Base-by-base conservation (phyloP, 768 basidiomycete genomes). In the Boletus insuetus region DNA sequence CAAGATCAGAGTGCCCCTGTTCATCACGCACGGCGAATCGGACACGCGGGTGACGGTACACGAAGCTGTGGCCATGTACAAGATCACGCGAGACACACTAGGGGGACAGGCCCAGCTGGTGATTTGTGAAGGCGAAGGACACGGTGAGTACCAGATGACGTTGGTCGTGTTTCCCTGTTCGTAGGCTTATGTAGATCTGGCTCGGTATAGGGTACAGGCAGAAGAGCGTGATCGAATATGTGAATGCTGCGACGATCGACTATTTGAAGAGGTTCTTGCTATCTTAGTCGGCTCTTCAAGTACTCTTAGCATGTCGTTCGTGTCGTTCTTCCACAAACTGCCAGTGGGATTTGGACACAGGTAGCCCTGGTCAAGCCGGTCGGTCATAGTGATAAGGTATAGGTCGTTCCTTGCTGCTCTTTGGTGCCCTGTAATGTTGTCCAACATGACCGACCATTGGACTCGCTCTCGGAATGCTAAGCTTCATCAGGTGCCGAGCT, bases 211-310 rank as follows among this genome's bases (percentile, higher is more conserved):
- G 75, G 8, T 78, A 78, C 64, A 73, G 59, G 58, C 75, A 77
- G 58, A 77, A 74, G 68, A 74, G 70, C 34, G 73, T 76, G 22
- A 74, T 78, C 26, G 75, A 77, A 53, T 78, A 69, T 40, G 70
- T 71, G 42, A 74, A 76, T 32, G 77, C 73, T 3, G 69, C 74
- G 14, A 74, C 73, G 42, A 64, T 75, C 32, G 61, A 69, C 29
- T 77, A 77, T 57, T 53, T 77, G 56, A 69, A 74, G 63, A 65
- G 70, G 41, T 73, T 65, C 58, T 51, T 76, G 35, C 34, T 73
- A 10, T 62, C 64, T 11, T 56, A 56, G 49, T 45, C 48, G 39
- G 50, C 46, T 50, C 37, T 29, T 52, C n/a, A n/a, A n/a, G n/a
- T n/a, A n/a, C 35, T 53, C 19, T 31, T 61, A 7, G 44, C 12